Base-by-base conservation (phyloP, 2,329 filamentous ascomycete species). In the Blastomyces emzantsi region DNA sequence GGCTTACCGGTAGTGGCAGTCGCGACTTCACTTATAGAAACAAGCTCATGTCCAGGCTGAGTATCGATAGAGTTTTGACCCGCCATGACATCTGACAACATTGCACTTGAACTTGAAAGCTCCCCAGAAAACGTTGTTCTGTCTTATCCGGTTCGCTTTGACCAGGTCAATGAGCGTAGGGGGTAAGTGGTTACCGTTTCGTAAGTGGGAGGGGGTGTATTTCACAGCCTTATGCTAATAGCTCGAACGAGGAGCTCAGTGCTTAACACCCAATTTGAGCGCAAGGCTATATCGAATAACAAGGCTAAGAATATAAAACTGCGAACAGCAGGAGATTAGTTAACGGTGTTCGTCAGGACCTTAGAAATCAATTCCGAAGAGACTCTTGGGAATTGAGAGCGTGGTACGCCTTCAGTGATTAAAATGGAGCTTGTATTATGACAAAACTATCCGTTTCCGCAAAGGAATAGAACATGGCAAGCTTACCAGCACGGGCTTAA, bases 1-100 rank as follows among this genome's bases (percentile, higher is more conserved):
- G 47, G 71, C 75, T 75, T 74, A 78, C 76, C 75, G 67, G 74
- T 68, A 67, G 73, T 70, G 64, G 73, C 70, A 64, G 70, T 72
- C 56, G 75, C 73, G 58, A 75, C 67, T 69, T 78, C 76, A 66
- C 73, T 75, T 66, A 78, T 78, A 64, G 76, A 76, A 62, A 74
- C 70, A 49, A 78, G 72, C 65, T 77, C 74, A 62, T 74, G 71
- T 64, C 73, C 68, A 66, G 75, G 70, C 63, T 74, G 70, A 68
- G 69, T 76, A 66, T 69, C 69, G 65, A 71, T 68, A 65, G 67
- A 65, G 65, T 73, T 70, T 66, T 77, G 74, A 64, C 69, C 70
- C 63, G 74, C 73, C 75, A 78, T 77, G 66, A 71, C 70, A 69
- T 72, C 74, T 65, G 73, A 64, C 65, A 75, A 68, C 74, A 76